These are phyloP conservation scores for Leptosphaerulina australis DNA, from an alignment of 2,329 filamentous ascomycete genomes.

Conservation along the genomic window DNA sequence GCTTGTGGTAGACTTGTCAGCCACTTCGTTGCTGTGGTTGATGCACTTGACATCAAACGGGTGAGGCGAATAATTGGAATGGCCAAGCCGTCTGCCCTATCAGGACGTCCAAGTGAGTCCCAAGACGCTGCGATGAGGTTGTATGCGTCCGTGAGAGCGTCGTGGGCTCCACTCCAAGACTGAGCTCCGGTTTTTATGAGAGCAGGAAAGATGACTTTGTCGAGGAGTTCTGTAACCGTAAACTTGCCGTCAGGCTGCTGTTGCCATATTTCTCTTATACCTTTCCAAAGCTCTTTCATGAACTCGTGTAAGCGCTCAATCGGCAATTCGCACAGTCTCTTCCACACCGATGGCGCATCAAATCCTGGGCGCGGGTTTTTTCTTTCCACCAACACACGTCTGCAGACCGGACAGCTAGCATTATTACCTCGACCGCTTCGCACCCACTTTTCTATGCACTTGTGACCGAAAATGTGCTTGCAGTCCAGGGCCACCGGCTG, in stretches of 20 bases:
- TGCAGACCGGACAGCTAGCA: conserved; percentile 37
- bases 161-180: conserved; percentile 1
- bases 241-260: conserved; percentile 25
- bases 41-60: conserved; percentile 36
- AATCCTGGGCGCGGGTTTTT: conserved; percentile 20
- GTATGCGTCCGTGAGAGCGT: conserved; percentile 31
- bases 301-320: conserved; percentile 26
- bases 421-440: conserved; percentile 31
- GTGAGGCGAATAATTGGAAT: conserved; percentile 40
- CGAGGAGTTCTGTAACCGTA: conserved; percentile 27
- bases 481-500: conserved; percentile 40
- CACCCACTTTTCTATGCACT: conserved; percentile 40
- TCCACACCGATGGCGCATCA: conserved; percentile 34
- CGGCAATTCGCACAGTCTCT: conserved; percentile 31
- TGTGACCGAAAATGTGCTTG: conserved; percentile 41
- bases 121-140: conserved; percentile 34
- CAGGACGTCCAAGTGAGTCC: conserved; percentile 34
- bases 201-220: conserved; percentile 30
- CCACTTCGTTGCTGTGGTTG: conserved; percentile 30
- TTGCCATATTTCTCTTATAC: conserved; percentile 29
- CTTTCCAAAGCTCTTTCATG: conserved; percentile 30
- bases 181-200: conserved; percentile 18
- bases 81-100: conserved; percentile 31
- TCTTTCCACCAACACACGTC: conserved; percentile 28
- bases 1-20: conserved; percentile 30